Conservation (phyloP, 73 alveolate genomes). For the Paraurostyla sp. region DNA sequence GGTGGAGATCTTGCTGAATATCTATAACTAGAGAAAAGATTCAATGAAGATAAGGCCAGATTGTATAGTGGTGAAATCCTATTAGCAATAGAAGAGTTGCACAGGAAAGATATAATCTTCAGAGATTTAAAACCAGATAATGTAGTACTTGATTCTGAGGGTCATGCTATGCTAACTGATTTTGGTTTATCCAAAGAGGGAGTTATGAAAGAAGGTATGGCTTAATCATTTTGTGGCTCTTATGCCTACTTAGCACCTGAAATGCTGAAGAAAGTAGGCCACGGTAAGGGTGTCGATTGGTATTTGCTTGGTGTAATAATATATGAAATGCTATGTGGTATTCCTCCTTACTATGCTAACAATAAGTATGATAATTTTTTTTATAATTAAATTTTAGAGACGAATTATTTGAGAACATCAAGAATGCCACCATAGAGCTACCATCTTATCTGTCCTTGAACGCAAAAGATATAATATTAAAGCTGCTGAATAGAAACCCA, state of each 20-base stretch:
- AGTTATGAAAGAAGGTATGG: conserved; percentile 76
- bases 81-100: conserved; percentile 90
- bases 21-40: conserved; percentile 85
- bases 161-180: conserved; percentile 93
- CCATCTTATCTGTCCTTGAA: conserved; percentile 53
- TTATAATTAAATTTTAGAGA: conserved; percentile 15
- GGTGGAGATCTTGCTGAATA: conserved; percentile 98
- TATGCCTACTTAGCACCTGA: conserved; percentile 97
- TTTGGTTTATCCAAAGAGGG: conserved; percentile 95
- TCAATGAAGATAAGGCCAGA: conserved; percentile 84
- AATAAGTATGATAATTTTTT: conserved; percentile 71
- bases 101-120: conserved; percentile 89
- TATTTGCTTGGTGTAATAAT: conserved; percentile 91
- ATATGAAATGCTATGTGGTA: conserved; percentile 92
- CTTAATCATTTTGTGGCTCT: conserved; percentile 95
- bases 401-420: conserved; percentile 48
- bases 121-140: conserved; percentile 96
- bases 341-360: conserved; percentile 90
- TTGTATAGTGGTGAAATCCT: conserved; percentile 85
- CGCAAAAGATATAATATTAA: conserved; percentile 73
- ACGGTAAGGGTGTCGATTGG: conserved; percentile 96
- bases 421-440: conserved; percentile 3
- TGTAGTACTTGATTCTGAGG: conserved; percentile 91
- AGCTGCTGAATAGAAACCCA: conserved; percentile 78
- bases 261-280: conserved; percentile 92